Conservation (phyloP, 805 yeast genomes). For the Wickerhamiella parazyma region DNA sequence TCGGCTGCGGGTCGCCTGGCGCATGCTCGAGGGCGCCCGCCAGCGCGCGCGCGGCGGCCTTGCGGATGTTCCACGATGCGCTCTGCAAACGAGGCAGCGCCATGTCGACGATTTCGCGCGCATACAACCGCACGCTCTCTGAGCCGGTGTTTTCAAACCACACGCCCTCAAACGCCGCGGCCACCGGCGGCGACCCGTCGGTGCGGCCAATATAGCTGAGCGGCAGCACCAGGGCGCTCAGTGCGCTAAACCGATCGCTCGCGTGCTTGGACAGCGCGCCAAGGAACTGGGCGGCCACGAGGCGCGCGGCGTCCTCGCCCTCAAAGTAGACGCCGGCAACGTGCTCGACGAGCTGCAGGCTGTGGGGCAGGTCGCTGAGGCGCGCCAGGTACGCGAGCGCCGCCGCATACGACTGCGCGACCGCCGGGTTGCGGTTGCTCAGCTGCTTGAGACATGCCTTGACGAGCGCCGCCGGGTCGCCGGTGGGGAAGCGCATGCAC, state of each 20-base stretch:
- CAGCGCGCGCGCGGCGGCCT: constrained; percentile 57
- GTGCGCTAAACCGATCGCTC: constrained; percentile 47
- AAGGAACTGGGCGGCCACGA: constrained; percentile 46
- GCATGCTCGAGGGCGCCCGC: constrained; percentile 18
- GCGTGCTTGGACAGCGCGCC: constrained; percentile 58
- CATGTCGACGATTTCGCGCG: constrained; percentile 49
- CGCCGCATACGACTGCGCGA: constrained; percentile 61
- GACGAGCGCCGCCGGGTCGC: constrained; percentile 44
- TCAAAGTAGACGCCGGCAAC: constrained; percentile 49
- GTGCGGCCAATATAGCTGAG: constrained; percentile 65
- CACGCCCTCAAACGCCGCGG: constrained; percentile 39
- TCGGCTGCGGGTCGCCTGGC: constrained; percentile 30
- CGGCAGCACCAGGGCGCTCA: constrained; percentile 58
- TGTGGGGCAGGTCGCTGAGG: constrained; percentile 38
- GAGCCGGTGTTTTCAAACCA: constrained; percentile 71
- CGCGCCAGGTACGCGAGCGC: constrained; percentile 71
- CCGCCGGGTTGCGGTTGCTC: constrained; percentile 56
- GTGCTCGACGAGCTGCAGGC: constrained; percentile 39
- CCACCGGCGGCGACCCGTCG: constrained; percentile 39
- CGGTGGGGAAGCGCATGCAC: constrained; percentile 40
- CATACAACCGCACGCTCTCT: constrained; percentile 54
- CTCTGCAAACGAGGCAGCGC: constrained; percentile 40
- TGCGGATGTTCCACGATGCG: constrained; percentile 48
- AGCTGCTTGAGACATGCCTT: constrained; percentile 45
- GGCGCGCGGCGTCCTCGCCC: constrained; percentile 33